Percentiles rank a stretch among this genome's conserved stretches.
Conservation (phyloP, 2,329 filamentous ascomycete species). For the Fusarium falciforme region DNA sequence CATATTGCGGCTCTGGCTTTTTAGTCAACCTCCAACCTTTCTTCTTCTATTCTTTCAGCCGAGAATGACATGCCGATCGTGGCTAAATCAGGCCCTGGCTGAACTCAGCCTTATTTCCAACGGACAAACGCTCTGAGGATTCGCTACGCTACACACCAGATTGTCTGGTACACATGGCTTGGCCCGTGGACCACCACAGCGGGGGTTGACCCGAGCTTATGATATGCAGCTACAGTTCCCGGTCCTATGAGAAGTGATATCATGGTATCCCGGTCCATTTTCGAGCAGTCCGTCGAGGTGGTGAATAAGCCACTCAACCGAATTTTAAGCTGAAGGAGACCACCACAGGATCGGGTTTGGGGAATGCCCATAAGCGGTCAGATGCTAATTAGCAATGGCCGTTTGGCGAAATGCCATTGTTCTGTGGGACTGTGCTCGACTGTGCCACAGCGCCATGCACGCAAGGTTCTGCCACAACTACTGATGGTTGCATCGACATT, state of each 20-base stretch:
- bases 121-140: slow-evolving; percentile 5
- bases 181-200: neutral
- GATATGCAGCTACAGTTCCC: slow-evolving; percentile 3
- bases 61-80: slow-evolving; percentile 33
- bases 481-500: slow-evolving; percentile 13
- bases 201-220: slow-evolving; percentile 4
- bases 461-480: slow-evolving; percentile 4
- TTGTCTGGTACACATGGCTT: neutral
- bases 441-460: slow-evolving; percentile 16
- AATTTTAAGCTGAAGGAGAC: slow-evolving; percentile 10
- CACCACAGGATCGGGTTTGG: slow-evolving; percentile 28
- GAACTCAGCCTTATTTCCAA: slow-evolving; percentile 35
- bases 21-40: slow-evolving; percentile 7
- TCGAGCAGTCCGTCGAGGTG: neutral
- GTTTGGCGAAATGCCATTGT: slow-evolving; percentile 37
- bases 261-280: neutral
- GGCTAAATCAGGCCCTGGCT: slow-evolving; percentile 11
- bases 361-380: slow-evolving; percentile 30
- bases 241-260: neutral
- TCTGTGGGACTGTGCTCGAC: neutral
- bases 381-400: slow-evolving; percentile 41
- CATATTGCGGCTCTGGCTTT: slow-evolving; percentile 28
- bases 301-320: slow-evolving; percentile 23
- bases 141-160: slow-evolving; percentile 2
- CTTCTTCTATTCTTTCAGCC: slow-evolving; percentile 35